A percentile compares a stretch with the other conserved stretches of the same genome.
These are phyloP conservation scores for Mycena albidolilacea DNA, from an alignment of 768 basidiomycete genomes.

Conservation along the genomic window DNA sequence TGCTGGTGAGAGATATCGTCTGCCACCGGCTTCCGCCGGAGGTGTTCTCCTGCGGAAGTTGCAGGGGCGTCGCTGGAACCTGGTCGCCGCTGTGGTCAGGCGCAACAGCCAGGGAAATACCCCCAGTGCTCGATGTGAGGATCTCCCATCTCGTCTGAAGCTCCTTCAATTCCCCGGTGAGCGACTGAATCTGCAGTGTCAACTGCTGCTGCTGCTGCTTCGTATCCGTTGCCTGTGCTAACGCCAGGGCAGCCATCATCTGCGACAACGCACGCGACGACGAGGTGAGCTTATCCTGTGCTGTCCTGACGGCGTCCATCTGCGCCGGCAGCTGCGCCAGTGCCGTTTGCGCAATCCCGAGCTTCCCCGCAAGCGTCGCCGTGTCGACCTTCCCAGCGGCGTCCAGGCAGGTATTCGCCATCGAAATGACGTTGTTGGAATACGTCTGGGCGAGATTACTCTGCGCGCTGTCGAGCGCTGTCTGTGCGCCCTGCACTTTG, in stretches of 20 bases:
- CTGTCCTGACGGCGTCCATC: background rate
- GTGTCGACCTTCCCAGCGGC: background rate
- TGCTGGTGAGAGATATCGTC: slow-evolving; percentile 34
- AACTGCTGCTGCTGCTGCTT: slow-evolving; percentile 38
- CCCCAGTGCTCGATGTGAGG: slow-evolving; percentile 12
- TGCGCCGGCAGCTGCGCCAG: background rate
- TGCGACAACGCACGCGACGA: slow-evolving; percentile 41
- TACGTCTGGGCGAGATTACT: slow-evolving; percentile 39
- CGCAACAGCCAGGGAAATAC: no score
- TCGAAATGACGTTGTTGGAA: slow-evolving; percentile 41
- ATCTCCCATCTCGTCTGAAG: slow-evolving; percentile 38
- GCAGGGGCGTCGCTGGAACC: no score
- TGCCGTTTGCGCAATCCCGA: slow-evolving; percentile 7
- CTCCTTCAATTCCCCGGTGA: slow-evolving; percentile 33
- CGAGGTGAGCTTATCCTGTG: slow-evolving; percentile 29
- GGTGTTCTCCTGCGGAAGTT: slow-evolving; percentile 30
- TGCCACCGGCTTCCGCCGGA: slow-evolving; percentile 48
- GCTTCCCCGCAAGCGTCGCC: background rate
- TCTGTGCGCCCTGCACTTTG: slow-evolving; percentile 44
- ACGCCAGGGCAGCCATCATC: slow-evolving; percentile 1
- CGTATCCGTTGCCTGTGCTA: slow-evolving; percentile 42
- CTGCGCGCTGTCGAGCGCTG: slow-evolving; percentile 29
- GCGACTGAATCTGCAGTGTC: background rate
- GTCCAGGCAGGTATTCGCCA: slow-evolving; percentile 44
- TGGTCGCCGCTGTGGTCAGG: no score